These are phyloP conservation scores for Schizosaccharomyces octosporus DNA, from an alignment of 805 yeast species.

Conservation along the genomic window DNA sequence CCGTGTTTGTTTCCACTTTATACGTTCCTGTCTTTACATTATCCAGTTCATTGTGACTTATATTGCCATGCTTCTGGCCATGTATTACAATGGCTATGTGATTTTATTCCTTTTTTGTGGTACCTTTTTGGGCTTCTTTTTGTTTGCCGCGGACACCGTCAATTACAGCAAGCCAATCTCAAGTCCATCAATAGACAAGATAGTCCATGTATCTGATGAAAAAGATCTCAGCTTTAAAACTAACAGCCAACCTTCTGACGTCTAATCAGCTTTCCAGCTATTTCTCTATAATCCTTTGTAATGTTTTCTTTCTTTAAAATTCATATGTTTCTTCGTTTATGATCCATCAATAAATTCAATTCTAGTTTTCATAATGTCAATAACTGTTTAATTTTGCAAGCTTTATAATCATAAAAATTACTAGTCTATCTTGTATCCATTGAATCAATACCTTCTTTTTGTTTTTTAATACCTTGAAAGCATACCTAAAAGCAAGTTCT, in stretches of 20 bases:
- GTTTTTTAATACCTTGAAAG: no score
- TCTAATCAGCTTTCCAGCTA: no score
- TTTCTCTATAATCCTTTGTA: no score
- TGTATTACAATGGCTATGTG: conserved; percentile 48
- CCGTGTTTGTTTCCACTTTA: conserved; percentile 16
- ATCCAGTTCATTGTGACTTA: conserved; percentile 41
- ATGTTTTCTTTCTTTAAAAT: no score
- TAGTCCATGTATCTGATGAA: background rate
- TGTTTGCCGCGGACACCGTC: conserved; percentile 15
- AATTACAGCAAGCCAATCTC: background rate
- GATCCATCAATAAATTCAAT: no score
- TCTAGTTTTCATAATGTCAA: no score
- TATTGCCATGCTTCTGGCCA: conserved; percentile 43
- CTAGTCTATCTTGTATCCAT: no score
- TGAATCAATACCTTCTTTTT: no score
- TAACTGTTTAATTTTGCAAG: no score
- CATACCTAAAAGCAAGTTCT: background rate
- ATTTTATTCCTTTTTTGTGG: conserved; percentile 32
- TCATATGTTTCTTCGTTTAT: no score
- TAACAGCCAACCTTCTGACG: background rate
- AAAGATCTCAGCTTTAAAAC: background rate
- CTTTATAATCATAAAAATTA: no score
- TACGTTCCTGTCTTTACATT: conserved; percentile 26
- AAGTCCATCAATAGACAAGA: background rate
- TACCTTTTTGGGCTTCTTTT: conserved; percentile 27